A percentile compares a stretch with the other conserved stretches of the same genome.
These are phyloP conservation scores for Neonectria faginata DNA, from an alignment of 2,329 filamentous ascomycete species.

Conservation along the genomic window DNA sequence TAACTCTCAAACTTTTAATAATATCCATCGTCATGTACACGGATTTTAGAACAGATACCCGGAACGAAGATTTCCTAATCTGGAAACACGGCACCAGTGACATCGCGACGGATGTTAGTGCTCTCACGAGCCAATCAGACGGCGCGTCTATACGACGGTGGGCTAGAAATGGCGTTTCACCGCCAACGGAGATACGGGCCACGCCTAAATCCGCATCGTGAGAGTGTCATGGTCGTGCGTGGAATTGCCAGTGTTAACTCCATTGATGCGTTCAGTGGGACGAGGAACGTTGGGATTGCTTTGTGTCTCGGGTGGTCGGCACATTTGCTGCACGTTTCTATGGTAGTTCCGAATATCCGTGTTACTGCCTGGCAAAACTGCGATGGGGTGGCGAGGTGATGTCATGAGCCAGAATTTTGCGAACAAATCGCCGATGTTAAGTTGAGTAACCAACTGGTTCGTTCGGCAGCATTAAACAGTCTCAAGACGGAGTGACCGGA, in stretches of 20 bases:
- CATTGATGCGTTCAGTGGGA: neutral
- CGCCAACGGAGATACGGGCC: constrained; percentile 23
- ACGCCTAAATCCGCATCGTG: constrained; percentile 22
- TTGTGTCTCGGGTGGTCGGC: neutral
- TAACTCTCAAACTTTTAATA: neutral
- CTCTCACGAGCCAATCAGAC: constrained; percentile 10
- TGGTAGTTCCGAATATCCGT: neutral
- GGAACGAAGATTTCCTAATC: constrained; percentile 1
- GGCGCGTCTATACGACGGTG: constrained; percentile 21
- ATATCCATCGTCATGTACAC: constrained; percentile 10
- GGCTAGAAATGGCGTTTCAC: constrained; percentile 21
- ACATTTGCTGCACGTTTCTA: neutral
- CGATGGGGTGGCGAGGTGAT: neutral
- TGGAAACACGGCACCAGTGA: constrained; percentile 11
- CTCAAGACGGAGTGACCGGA: too few species aligned
- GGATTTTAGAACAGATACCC: constrained; percentile 25
- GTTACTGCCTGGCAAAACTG: neutral
- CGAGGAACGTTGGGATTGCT: neutral
- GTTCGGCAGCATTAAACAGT: too few species aligned
- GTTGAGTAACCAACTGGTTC: too few species aligned
- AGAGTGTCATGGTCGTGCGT: constrained; percentile 6
- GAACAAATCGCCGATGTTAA: neutral
- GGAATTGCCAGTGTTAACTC: neutral
- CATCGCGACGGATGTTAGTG: neutral
- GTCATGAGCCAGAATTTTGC: neutral